These are phyloP conservation scores for Filobasidium floriforme DNA, from an alignment of 768 basidiomycete genomes.

Conservation along the genomic window DNA sequence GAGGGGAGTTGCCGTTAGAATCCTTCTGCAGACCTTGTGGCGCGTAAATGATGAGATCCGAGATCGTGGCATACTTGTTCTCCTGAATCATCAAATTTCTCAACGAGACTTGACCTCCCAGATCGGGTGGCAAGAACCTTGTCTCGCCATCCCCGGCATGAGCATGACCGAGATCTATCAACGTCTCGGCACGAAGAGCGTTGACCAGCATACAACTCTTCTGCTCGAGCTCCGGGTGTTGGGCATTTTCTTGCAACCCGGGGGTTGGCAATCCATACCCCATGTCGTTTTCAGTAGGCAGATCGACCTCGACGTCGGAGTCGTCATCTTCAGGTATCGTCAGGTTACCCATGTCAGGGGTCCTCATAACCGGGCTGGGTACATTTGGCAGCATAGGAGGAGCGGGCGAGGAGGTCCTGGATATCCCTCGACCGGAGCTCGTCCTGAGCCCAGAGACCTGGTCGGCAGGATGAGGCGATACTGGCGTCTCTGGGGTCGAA, in stretches of 20 bases:
- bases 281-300: slow-evolving; percentile 22
- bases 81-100: slow-evolving; percentile 44
- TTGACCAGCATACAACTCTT: slow-evolving; percentile 16
- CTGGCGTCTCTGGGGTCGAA: slow-evolving; percentile 16
- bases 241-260: slow-evolving; percentile 5
- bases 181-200: slow-evolving; percentile 16
- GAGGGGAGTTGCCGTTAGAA: slow-evolving; percentile 3
- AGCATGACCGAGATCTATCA: slow-evolving; percentile 14
- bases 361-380: background rate
- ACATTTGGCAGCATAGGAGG: background rate
- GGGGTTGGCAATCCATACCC: slow-evolving; percentile 7
- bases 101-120: slow-evolving; percentile 39
- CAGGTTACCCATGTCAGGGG: slow-evolving; percentile 2
- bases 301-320: slow-evolving; percentile 24
- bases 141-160: slow-evolving; percentile 25
- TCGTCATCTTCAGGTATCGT: slow-evolving; percentile 10
- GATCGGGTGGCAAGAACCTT: slow-evolving; percentile 32
- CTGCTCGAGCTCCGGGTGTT: background rate
- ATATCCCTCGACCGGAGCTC: slow-evolving; percentile 10
- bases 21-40: slow-evolving; percentile 23
- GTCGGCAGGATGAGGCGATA: slow-evolving; percentile 22
- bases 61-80: slow-evolving; percentile 45
- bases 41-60: slow-evolving; percentile 43
- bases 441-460: slow-evolving; percentile 15
- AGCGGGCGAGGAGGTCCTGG: slow-evolving; percentile 15